Evolutionary conservation across 2,329 filamentous ascomycete species (phyloP).

Genomic region (Chaetomiaceae sp.): DNA sequence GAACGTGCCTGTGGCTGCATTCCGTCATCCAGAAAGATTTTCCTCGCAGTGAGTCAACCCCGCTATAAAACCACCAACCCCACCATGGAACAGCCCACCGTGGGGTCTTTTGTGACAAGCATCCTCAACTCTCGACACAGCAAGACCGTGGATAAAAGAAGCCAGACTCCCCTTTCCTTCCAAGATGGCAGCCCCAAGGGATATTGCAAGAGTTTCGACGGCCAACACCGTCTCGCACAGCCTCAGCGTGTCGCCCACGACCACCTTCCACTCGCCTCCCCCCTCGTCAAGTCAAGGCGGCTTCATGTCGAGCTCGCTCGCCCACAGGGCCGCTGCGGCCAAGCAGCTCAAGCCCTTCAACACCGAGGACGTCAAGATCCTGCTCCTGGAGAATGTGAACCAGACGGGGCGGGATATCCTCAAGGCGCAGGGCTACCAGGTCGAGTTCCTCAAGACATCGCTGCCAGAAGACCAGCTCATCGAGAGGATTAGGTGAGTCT

Average conservation of each 20-base stretch:
- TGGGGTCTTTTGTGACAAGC: slow-evolving; percentile 14
- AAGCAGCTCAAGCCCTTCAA: slow-evolving; percentile 95
- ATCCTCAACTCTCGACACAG: slow-evolving; percentile 7
- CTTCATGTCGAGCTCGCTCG: slow-evolving; percentile 40
- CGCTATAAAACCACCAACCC: slow-evolving; percentile 20
- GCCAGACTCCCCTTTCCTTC: slow-evolving; percentile 1
- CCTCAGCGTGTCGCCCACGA: slow-evolving; percentile 66
- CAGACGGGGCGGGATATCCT: slow-evolving; percentile 81
- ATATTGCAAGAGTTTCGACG: slow-evolving; percentile 41
- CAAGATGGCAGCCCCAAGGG: slow-evolving; percentile 29
- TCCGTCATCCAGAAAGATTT: slow-evolving; percentile 26
- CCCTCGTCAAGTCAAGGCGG: slow-evolving; percentile 45
- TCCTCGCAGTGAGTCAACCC: slow-evolving; percentile 25
- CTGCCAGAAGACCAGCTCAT: slow-evolving; percentile 90
- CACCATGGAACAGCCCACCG: slow-evolving; percentile 19
- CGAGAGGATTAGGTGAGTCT: slow-evolving; percentile 81
- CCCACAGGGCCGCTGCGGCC: slow-evolving; percentile 37
- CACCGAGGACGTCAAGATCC: slow-evolving; percentile 91
- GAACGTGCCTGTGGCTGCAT: slow-evolving; percentile 12
- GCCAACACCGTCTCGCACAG: slow-evolving; percentile 48
- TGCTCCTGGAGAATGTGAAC: slow-evolving; percentile 95
- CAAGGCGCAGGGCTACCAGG: slow-evolving; percentile 84
- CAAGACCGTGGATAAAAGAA: neutral
- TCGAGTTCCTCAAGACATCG: slow-evolving; percentile 84
- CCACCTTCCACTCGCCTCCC: slow-evolving; percentile 68